Base-by-base conservation (phyloP, 164 flowering plant genomes). In the Aristolochia contorta region DNA sequence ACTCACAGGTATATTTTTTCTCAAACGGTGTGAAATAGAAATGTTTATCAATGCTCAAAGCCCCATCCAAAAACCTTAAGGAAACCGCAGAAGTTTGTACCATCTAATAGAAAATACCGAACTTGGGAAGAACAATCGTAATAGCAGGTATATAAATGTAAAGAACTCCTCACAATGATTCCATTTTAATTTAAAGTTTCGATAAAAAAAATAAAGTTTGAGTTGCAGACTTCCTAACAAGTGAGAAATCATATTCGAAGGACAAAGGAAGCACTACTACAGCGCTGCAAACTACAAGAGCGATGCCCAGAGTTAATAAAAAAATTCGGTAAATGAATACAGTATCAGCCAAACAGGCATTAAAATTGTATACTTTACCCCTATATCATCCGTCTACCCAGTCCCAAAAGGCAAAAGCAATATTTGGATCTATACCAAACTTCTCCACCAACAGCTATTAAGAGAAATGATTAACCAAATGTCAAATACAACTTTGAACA, bases 391-490 rank as follows among this genome's bases (percentile, higher is more conserved):
- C 93, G 65, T 88, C 92, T 70, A 88, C 88, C 96, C 93, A 93
- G 64, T 86, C 93, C 96, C 92, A 93, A 71, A 90, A 93, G 59
- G 96, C 96, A 82, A 93, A 93, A 49, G 99, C 94, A 88, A 86
- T 91, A 54, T 86, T 81, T 32, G 97, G 97, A 69, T 91, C 91
- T 72, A 91, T 91, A n/a, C 97, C 96, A 72, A 91, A 91, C 70
- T 86, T 73, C 59, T 91, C 91, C 15, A 88, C 97, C 69, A 91
- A 85, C 97, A 87, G 82, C 70, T 74, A 47, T 49, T 60, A 33
- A 50, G 37, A 54, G 54, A 20, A 32, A 32, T 0, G 14, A 20
- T 4, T 2, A 37, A 37, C 43, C 43, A 37, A 37, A 37, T 37
- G 43, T 37, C 10, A 37, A 37, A 37, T 37, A 10, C 43, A 37